Evolutionary conservation across 2,329 filamentous ascomycete genomes (phyloP).

Genomic region (Diaporthe batatas): DNA sequence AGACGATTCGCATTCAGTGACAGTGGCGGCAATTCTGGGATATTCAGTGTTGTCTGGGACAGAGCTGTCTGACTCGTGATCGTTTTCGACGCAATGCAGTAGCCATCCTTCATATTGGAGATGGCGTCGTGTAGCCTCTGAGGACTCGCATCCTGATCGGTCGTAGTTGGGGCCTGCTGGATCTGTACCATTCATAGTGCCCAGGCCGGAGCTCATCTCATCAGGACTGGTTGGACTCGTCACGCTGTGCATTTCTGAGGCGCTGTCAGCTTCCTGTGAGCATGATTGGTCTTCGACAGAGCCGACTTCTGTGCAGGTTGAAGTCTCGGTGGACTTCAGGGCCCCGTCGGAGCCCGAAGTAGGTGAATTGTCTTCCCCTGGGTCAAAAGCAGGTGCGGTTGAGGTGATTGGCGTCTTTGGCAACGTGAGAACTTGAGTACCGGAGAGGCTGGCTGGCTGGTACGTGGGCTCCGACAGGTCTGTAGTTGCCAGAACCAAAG

Average conservation of each 20-base stretch:
- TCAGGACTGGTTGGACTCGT: not conserved
- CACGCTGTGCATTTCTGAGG: not conserved
- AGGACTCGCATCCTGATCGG: not conserved
- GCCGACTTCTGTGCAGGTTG: not conserved
- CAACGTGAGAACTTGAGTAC: not conserved
- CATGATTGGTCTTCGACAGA: not conserved
- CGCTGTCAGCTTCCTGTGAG: not conserved
- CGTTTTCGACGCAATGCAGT: constrained; percentile 13
- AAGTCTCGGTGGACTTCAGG: not conserved
- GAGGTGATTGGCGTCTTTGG: not conserved
- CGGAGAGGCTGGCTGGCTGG: not conserved
- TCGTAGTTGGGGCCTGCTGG: not conserved
- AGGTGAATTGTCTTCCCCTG: not conserved
- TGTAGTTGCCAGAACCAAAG: constrained; percentile 25
- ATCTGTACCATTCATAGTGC: not conserved
- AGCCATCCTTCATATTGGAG: constrained; percentile 29
- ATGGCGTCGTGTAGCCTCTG: not conserved
- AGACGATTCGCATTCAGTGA: constrained; percentile 17
- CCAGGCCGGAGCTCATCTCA: not conserved
- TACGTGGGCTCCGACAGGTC: constrained; percentile 1
- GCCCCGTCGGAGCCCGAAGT: not conserved
- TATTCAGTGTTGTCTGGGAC: not conserved
- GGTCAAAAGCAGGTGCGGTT: not conserved
- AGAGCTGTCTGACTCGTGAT: not conserved
- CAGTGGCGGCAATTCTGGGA: not conserved